Conservation (phyloP, 2,329 filamentous ascomycete species). For the Penicillium hordei region DNA sequence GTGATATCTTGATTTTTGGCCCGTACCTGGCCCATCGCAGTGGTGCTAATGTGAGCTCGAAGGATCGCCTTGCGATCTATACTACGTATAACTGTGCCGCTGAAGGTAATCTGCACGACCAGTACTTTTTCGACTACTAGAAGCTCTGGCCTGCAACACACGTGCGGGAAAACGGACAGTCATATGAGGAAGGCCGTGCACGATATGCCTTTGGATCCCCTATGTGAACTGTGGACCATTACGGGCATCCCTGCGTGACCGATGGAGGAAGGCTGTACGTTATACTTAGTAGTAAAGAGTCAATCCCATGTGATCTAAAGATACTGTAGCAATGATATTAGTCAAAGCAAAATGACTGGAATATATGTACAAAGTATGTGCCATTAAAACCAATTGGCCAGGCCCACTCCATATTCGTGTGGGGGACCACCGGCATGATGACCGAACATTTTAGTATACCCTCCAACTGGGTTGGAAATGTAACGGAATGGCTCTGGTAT, state of each 20-base stretch:
- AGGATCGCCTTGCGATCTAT: conserved; percentile 15
- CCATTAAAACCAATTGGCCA: neutral
- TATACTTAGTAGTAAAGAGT: neutral
- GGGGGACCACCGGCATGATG: too few species aligned
- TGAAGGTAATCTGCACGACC: conserved; percentile 33
- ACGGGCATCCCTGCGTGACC: neutral
- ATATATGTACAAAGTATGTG: neutral
- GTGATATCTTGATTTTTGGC: conserved; percentile 27
- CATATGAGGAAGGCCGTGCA: conserved; percentile 36
- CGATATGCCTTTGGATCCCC: conserved; percentile 42
- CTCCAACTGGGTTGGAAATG: neutral
- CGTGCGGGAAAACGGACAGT: conserved; percentile 35
- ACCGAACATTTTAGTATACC: neutral
- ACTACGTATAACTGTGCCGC: too few species aligned
- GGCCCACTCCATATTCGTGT: neutral
- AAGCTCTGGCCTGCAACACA: conserved; percentile 46
- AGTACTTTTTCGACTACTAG: conserved; percentile 44
- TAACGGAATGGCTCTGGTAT: neutral
- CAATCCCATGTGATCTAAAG: neutral
- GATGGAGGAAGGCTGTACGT: too few species aligned
- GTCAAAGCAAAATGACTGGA: neutral
- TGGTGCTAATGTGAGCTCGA: conserved; percentile 36
- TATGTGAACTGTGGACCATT: conserved; percentile 39
- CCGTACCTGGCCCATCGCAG: conserved; percentile 27
- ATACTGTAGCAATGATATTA: neutral